A percentile compares a stretch with the other conserved stretches of the same genome.
Conservation (phyloP, 495 filamentous ascomycete species). For the Pyrenopolyporus hunteri region DNA sequence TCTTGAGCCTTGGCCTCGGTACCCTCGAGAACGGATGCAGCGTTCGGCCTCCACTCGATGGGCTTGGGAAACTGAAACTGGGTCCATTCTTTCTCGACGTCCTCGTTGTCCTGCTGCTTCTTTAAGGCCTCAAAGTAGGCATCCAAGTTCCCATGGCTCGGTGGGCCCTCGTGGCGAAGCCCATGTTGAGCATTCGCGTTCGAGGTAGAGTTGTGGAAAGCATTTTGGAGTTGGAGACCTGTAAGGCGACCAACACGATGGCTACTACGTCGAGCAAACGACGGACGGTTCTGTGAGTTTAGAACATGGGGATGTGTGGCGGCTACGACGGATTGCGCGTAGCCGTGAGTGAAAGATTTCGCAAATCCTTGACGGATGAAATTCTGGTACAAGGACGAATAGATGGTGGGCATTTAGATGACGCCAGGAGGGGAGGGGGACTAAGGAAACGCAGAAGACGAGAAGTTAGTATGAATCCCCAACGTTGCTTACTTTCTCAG, state of each 20-base stretch:
- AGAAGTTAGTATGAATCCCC: slow-evolving; percentile 14
- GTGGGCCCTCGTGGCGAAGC: slow-evolving; percentile 50
- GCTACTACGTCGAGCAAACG: slow-evolving; percentile 57
- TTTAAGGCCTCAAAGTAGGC: slow-evolving; percentile 91
- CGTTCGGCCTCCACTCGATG: slow-evolving; percentile 82
- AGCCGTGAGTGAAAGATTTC: slow-evolving; percentile 96
- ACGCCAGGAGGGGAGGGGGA: slow-evolving; percentile 51
- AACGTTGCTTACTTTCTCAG: background rate
- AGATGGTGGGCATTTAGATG: slow-evolving; percentile 67
- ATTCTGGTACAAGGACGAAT: slow-evolving; percentile 69
- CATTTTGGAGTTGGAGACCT: slow-evolving; percentile 73
- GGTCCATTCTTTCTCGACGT: slow-evolving; percentile 78
- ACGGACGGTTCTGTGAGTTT: slow-evolving; percentile 67
- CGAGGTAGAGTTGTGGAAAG: slow-evolving; percentile 65
- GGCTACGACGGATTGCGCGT: slow-evolving; percentile 96
- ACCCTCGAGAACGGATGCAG: slow-evolving; percentile 55
- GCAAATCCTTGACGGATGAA: slow-evolving; percentile 96
- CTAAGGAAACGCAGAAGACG: slow-evolving; percentile 25
- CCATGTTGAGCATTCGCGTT: slow-evolving; percentile 44
- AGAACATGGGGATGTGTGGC: slow-evolving; percentile 85
- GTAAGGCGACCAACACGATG: slow-evolving; percentile 62
- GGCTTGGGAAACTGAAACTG: slow-evolving; percentile 86
- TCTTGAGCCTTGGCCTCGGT: slow-evolving; percentile 54
- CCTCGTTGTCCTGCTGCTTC: slow-evolving; percentile 71
- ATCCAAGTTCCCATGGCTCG: slow-evolving; percentile 64